Base-by-base conservation (phyloP, 2,329 filamentous ascomycete genomes). In the Xylariaceae sp. region DNA sequence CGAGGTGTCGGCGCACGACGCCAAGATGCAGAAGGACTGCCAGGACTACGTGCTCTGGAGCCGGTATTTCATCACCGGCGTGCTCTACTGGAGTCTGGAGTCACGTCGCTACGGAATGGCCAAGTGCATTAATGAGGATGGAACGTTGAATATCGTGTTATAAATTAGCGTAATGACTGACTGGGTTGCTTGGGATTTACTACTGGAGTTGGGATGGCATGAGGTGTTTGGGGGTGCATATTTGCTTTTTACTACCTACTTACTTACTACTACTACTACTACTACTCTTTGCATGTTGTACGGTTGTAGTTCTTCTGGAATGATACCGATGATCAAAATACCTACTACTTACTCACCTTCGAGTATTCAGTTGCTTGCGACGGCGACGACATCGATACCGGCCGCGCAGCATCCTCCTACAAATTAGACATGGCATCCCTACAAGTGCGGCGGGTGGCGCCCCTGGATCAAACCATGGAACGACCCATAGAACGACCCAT, bases 41-140 rank as follows among this genome's bases (percentile, higher is more conserved):
- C 58, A 65, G 9, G 55, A 64, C 8, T 70, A 63, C 41, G 59
- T 70, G 13, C 64, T 66, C 41, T 70, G 67, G 67, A 68, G 66
- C 37, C 67, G 67, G 37, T 65, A 70, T 53, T 70, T 69, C 59
- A 69, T 59, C 53, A 70, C 68, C 2, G 68, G 67, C 8, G 67
- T 70, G 18, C 59, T 66, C 13, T 65, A 67, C 59, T 69, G 68
- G 68, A 70, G 67, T 57, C 48, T 70, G 10, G 66, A 69, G 50
- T 69, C 67, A 9, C 57, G 57, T 4, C 66, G 68, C 34, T 70
- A 70, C 23, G 67, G 67, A 1, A 70, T 70, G 68, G 64, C 67
- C 39, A 60, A 69, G 37, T 70, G 67, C 53, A 57, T 67, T 4
- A 63, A 67, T 39, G 56, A 60, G 10, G 67, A 69, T 37, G 64